Evolutionary conservation across 1,284 basidiomycete genomes (phyloP).

Genomic region (Heliocybe sulcata): DNA sequence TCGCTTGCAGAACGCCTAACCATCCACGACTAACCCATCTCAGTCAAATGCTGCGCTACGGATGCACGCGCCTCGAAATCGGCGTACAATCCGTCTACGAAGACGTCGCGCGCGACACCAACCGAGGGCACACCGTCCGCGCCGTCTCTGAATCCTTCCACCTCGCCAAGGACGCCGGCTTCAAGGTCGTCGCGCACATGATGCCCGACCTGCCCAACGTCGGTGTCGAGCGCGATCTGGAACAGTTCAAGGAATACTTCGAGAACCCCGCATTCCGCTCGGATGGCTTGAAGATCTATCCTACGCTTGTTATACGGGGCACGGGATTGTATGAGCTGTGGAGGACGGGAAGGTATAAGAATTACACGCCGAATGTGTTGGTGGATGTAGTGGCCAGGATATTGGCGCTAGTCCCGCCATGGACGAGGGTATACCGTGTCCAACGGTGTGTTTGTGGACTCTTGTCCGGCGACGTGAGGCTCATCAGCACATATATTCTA

Average conservation of each 20-base stretch:
- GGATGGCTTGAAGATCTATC: slow-evolving; percentile 98
- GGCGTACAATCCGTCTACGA: slow-evolving; percentile 99
- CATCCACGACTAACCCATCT: slow-evolving; percentile 3
- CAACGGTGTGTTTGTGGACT: slow-evolving; percentile 56
- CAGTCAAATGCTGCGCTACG: slow-evolving; percentile 98
- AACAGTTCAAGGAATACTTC: slow-evolving; percentile 99
- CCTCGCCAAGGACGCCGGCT: slow-evolving; percentile 96
- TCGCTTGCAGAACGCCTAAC: neutral
- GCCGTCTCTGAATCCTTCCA: slow-evolving; percentile 98
- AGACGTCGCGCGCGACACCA: slow-evolving; percentile 97
- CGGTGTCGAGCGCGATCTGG: slow-evolving; percentile 93
- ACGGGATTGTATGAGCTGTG: slow-evolving; percentile 97
- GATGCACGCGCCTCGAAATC: slow-evolving; percentile 96
- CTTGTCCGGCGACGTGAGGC: neutral
- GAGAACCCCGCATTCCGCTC: slow-evolving; percentile 98
- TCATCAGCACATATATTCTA: slow-evolving; percentile 22
- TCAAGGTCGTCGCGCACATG: slow-evolving; percentile 99
- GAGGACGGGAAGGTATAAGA: slow-evolving; percentile 96
- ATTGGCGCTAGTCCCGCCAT: slow-evolving; percentile 94
- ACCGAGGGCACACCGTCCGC: slow-evolving; percentile 96
- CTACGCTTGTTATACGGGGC: slow-evolving; percentile 95
- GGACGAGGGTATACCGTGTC: slow-evolving; percentile 98
- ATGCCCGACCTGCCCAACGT: slow-evolving; percentile 98
- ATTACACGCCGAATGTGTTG: slow-evolving; percentile 97
- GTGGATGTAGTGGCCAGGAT: slow-evolving; percentile 97